Evolutionary conservation across 2,329 filamentous ascomycete species (phyloP), one percentile per base, ranked within the genome.

Genomic region (Fusarium tuaranense): DNA sequence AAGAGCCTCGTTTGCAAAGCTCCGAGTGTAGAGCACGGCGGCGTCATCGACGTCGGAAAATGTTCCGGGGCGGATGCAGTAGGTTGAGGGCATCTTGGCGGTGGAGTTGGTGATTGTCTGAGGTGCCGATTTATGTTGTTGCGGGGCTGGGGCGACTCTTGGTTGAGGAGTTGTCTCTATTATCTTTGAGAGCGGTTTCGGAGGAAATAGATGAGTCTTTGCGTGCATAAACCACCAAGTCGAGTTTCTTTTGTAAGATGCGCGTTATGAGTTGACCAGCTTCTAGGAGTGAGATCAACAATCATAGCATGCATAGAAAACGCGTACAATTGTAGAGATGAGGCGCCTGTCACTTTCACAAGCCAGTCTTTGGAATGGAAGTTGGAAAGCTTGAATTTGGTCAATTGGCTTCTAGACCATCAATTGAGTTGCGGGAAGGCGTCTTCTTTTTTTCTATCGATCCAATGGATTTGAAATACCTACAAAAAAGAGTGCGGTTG

Each of bases 61-160:
- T 27, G 69, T 70, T 61, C 82, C 82, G 10, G 81, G 79, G 32
- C 82, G 82, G 73, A 84, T 63, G 60, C 63, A 73, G 65, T 77
- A 80, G 20, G 71, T 61, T 58, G 68, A 20, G 18, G 69, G 18
- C 75, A 76, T 78, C 9, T 63, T 58, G 36, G 20, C 32, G 30
- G 20, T 38, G 32, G 34, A 18, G 32, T 58, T 58, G 32, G 32
- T 25, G 55, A 38, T 58, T 10, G 22, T 51, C 46, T 27, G 18
- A 55, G 53, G 13, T 3, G 55, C 7, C 8, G 34, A 18, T 10
- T 58, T 58, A 38, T 36, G 55, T 32, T 36, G 30, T 58, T 38
- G 55, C 25, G 30, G 16, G 32, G n/a, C 25, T 32, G 27, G 5
- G 9, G 46, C 16, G 9, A 16, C 46, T 6, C 25, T 30, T n/a